Evolutionary conservation across 306 rosid genomes (phyloP), one percentile per base, ranked within the genome.

Genomic region (Pterocarpus macrocarpus): DNA sequence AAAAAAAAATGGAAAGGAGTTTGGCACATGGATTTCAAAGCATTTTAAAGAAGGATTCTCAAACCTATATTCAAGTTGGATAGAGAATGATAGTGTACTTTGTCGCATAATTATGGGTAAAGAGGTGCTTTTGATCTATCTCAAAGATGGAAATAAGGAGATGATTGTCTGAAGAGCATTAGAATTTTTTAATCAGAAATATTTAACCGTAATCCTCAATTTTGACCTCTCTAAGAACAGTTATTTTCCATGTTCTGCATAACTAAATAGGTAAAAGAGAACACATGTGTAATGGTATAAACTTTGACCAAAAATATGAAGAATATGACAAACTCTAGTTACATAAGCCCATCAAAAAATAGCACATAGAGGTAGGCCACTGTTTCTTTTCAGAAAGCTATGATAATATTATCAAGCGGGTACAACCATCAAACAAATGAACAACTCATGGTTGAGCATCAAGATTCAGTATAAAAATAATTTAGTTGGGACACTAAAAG

Each of bases 31-130:
- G 11, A 68, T 58, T 13, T 3, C 85, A 13, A 62, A 55, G 78
- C 69, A 73, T 67, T 64, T 81, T 41, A 66, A 34, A 70, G 49
- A 69, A 61, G 39, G 45, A 7, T 33, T 62, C 71, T 64, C 47
- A 71, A 22, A 44, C 61, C 15, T 58, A 38, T 68, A 38, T 61
- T 56, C 50, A 69, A 13, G 68, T 76, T 8, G 34, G 9, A 58
- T 43, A 71, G 68, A 76, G 67, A 47, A 49, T 15, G 8, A n/a
- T 6, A 73, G 28, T 22, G 28, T 22, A 22, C 28, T 22, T 9
- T 45, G 45, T 10, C 33, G 47, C 28, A 49, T 50, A 39, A 59
- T 34, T 39, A 61, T 30, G 72, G 30, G 41, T 47, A 66, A 74
- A 43, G 44, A 74, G 44, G 9, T 41, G 14, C 14, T 39, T 30